Evolutionary conservation across 2,329 filamentous ascomycete genomes (phyloP).

Genomic region (Setomelanomma holmii): DNA sequence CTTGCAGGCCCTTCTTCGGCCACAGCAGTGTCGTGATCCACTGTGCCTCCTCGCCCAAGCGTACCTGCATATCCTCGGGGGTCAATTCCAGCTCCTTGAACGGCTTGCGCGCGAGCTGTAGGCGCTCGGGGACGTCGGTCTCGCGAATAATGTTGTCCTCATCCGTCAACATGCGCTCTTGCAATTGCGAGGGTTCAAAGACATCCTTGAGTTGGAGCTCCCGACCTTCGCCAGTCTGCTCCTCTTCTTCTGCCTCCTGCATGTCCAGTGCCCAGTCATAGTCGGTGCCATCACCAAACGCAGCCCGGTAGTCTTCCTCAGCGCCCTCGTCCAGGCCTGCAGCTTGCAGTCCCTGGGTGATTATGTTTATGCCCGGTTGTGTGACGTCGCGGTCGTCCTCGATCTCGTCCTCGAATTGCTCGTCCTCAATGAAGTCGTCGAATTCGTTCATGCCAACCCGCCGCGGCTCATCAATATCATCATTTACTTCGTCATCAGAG

Average conservation of each 20-base stretch:
- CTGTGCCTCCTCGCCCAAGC: slow-evolving; percentile 79
- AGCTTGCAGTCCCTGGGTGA: slow-evolving; percentile 75
- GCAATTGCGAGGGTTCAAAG: slow-evolving; percentile 93
- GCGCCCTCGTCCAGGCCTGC: slow-evolving; percentile 90
- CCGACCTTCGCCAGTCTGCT: slow-evolving; percentile 78
- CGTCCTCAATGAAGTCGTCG: slow-evolving; percentile 92
- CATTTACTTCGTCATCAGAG: slow-evolving; percentile 86
- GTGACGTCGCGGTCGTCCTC: slow-evolving; percentile 87
- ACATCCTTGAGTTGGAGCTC: slow-evolving; percentile 95
- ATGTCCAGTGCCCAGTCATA: slow-evolving; percentile 93
- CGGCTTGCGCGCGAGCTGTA: slow-evolving; percentile 87
- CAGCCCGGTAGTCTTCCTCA: slow-evolving; percentile 93
- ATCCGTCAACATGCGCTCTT: slow-evolving; percentile 93
- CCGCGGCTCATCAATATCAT: slow-evolving; percentile 55
- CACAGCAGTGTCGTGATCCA: slow-evolving; percentile 94
- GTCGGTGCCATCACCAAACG: slow-evolving; percentile 94
- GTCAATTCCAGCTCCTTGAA: slow-evolving; percentile 84
- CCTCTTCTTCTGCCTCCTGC: slow-evolving; percentile 83
- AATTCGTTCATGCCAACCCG: slow-evolving; percentile 45
- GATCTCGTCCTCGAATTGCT: slow-evolving; percentile 81
- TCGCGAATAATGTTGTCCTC: slow-evolving; percentile 91
- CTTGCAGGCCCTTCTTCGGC: slow-evolving; percentile 79
- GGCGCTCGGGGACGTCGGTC: slow-evolving; percentile 89
- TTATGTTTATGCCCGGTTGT: slow-evolving; percentile 74
- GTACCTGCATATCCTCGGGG: slow-evolving; percentile 70